Evolutionary conservation across 225 moss, liverwort and hornwort genomes (phyloP), one percentile per base, ranked within the genome.

Genomic region (Ulota crispa): DNA sequence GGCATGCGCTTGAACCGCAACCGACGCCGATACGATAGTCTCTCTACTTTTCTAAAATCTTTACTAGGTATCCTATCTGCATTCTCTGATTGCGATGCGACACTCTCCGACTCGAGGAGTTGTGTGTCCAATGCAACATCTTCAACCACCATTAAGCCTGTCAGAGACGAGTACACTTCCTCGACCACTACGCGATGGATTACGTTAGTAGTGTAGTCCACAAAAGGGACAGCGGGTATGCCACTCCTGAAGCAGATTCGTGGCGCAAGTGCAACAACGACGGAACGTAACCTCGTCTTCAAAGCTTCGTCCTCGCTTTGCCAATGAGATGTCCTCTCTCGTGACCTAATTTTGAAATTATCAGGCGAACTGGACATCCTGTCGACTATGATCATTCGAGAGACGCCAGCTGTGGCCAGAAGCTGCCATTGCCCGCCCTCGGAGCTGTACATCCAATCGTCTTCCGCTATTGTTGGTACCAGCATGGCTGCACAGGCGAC

Each of bases 371-470:
- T 21, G 34, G 12, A 75, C 45, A 60, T 75, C 34, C 90, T 80
- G 26, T 85, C 82, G 27, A 91, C 75, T 1, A 99, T 57, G 57
- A 99, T 87, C 69, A 99, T 64, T 86, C 99, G 90, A 30, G 86
- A 85, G 45, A 92, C 96, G 20, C 80, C 91, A 42, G 93, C 89
- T 47, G 83, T 89, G 43, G 91, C 90, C 47, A 99, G 87, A 36
- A 99, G 94, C 85, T 99, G 99, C 96, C 96, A 99, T 53, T 96
- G 99, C 23, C 99, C 99, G 41, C 96, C 99, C 83, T 96, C 93
- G 10, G 94, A 89, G 53, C 73, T 69, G 68, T 93, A 96, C 50
- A 99, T 72, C 99, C 99, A 99, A 34, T 92, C 89, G 66, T 65
- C 63, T 78, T 89, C 90, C 57, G 85, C 83, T 0, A 87, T 89